A percentile compares a stretch with the other conserved stretches of the same genome.
Conservation (phyloP, 1,139 yeast species). For the Candida neerlandica region DNA sequence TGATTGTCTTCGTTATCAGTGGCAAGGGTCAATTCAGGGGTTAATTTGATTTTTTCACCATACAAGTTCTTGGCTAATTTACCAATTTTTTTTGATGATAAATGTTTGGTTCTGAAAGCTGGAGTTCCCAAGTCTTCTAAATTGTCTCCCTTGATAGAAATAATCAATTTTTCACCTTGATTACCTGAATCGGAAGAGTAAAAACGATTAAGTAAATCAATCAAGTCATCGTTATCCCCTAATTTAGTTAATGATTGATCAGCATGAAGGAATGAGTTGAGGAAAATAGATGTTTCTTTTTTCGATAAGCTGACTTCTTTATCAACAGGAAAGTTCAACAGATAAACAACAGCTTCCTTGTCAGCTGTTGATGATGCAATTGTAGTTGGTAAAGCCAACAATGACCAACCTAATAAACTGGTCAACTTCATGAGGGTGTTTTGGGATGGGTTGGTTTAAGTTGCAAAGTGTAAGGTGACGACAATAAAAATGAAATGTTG, state of each 20-base stretch:
- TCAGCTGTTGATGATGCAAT: neutral
- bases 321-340: constrained; percentile 17
- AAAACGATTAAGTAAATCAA: constrained; percentile 28
- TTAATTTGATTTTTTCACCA: constrained; percentile 24
- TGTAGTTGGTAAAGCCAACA: constrained; percentile 10
- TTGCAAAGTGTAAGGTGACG: too few relatives aligned
- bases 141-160: constrained; percentile 41
- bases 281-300: constrained; percentile 12
- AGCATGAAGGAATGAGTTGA: constrained; percentile 5
- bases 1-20: constrained; percentile 7
- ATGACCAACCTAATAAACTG: constrained; percentile 15
- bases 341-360: constrained; percentile 19
- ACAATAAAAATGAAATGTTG: neutral
- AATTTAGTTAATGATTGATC: constrained; percentile 18
- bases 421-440: constrained; percentile 17
- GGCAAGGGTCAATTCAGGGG: constrained; percentile 18
- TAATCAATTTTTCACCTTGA: constrained; percentile 34
- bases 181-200: constrained; percentile 13
- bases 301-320: constrained; percentile 10
- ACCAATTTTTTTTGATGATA: constrained; percentile 1
- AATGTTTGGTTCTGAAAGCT: constrained; percentile 16
- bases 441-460: neutral
- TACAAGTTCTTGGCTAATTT: constrained; percentile 16
- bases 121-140: constrained; percentile 21
- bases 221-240: constrained; percentile 29